These are phyloP conservation scores for Tetrahymena borealis DNA, from an alignment of 73 alveolate genomes.

Conservation along the genomic window DNA sequence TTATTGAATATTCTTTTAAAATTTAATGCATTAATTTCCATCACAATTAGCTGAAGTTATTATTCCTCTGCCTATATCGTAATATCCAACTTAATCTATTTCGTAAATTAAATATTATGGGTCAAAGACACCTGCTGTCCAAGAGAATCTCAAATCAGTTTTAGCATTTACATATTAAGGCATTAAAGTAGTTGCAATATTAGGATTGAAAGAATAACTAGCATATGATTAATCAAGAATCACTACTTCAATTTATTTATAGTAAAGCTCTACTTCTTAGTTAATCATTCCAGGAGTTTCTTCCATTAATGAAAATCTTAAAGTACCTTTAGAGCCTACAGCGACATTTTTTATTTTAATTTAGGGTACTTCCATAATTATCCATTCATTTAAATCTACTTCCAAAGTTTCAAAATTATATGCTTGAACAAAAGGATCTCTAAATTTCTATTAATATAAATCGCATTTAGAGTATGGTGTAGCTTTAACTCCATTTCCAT, in stretches of 20 bases:
- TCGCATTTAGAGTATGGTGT: neutral
- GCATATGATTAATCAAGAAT: neutral
- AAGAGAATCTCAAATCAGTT: neutral
- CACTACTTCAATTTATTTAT: neutral
- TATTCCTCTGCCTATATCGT: neutral
- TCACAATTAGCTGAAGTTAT: neutral
- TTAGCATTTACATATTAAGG: neutral
- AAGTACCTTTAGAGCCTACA: neutral
- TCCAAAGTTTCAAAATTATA: neutral
- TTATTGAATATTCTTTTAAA: neutral
- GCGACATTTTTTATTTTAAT: neutral
- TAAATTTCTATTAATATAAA: neutral
- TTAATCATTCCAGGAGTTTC: neutral
- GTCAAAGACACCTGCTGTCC: neutral
- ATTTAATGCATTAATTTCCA: neutral
- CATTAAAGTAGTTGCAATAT: neutral
- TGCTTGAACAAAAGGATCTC: neutral
- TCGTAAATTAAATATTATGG: neutral
- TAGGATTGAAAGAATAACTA: neutral
- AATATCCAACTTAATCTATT: neutral
- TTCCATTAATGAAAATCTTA: neutral
- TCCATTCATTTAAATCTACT: neutral
- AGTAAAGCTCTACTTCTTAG: neutral
- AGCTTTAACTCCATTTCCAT: neutral
- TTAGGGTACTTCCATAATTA: neutral